Evolutionary conservation across 192 early-diverging fungal genomes (phyloP), one percentile per base, ranked within the genome.

Genomic region (Coemansia sp.): DNA sequence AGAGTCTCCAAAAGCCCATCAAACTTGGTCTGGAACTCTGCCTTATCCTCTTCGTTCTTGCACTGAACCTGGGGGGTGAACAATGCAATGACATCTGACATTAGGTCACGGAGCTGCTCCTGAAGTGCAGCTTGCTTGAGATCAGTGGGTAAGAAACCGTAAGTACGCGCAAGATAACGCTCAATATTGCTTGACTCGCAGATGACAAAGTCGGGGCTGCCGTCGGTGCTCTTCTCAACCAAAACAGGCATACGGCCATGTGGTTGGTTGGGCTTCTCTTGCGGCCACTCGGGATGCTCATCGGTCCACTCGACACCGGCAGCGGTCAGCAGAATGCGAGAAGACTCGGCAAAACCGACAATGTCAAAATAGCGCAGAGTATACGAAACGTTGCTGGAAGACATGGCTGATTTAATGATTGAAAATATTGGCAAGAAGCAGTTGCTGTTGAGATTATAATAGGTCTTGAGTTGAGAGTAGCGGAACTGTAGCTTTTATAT

Each of bases 131-230:
- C 67, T 37, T 82, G 66, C 48, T 71, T 70, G 7, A 49, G 60
- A 23, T 62, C 60, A 2, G 47, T 24, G 12, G 77, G 76, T 38
- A 69, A 24, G 37, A 81, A 66, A 21, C 68, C 75, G 54, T 83
- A 83, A 62, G 70, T 82, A 58, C 59, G 49, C 6, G 82, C 62
- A 6, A 86, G 66, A 43, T 85, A 85, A 35, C 85, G 83, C 45
- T 81, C 81, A 43, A 86, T 86, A 1, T 72, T 72, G n/a, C 67
- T 51, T 1, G 75, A 64, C 35, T 86, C 82, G 17, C 73, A 67
- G 19, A 37, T 79, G 55, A 19, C 59, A 60, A 23, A 32, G 29
- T 32, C 29, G 5, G 29, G 29, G 6, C 54, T 57, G 45, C 60
- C 65, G 41, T 73, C 57, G 12, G 52, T 47, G 39, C 62, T 65